Conservation (phyloP, 2,329 filamentous ascomycete genomes). For the Zalaria obscura region DNA sequence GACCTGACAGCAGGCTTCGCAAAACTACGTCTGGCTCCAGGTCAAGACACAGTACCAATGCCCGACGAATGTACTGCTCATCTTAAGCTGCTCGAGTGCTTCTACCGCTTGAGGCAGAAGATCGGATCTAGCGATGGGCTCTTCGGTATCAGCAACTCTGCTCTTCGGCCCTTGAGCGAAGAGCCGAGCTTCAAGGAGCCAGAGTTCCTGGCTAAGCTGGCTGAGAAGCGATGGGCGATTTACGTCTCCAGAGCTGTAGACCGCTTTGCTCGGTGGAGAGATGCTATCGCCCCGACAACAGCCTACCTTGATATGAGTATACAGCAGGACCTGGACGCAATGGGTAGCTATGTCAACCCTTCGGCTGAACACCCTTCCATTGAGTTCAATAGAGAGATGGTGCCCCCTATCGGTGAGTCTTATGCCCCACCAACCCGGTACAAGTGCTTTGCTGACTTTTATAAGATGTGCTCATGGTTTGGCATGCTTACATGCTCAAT, state of each 20-base stretch:
- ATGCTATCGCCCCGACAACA: slow-evolving; percentile 16
- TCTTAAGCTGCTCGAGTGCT: slow-evolving; percentile 55
- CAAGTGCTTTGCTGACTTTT: slow-evolving; percentile 10
- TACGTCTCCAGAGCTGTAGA: slow-evolving; percentile 55
- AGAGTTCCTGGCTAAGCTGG: slow-evolving; percentile 34
- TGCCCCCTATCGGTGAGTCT: slow-evolving; percentile 46
- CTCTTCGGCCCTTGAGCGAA: not conserved
- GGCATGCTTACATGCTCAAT: slow-evolving; percentile 69
- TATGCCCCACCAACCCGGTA: not conserved
- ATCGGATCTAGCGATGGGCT: slow-evolving; percentile 53
- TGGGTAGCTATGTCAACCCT: not conserved
- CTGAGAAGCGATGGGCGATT: slow-evolving; percentile 61
- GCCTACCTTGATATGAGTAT: not conserved
- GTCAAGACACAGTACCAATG: not conserved
- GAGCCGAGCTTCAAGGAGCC: slow-evolving; percentile 20
- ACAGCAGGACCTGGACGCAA: too few species aligned
- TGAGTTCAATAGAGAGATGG: slow-evolving; percentile 20
- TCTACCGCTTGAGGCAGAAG: slow-evolving; percentile 53
- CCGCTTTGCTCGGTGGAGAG: slow-evolving; percentile 56
- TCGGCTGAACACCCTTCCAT: slow-evolving; percentile 6
- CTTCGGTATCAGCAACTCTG: slow-evolving; percentile 35
- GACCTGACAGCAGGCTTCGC: slow-evolving; percentile 13
- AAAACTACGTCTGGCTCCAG: not conserved
- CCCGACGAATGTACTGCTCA: slow-evolving; percentile 54
- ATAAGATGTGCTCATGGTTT: slow-evolving; percentile 61